A percentile compares a stretch with the other conserved stretches of the same genome.
Evolutionary conservation across 139 green algal species (phyloP).

Genomic region (Coelastrella sp.): DNA sequence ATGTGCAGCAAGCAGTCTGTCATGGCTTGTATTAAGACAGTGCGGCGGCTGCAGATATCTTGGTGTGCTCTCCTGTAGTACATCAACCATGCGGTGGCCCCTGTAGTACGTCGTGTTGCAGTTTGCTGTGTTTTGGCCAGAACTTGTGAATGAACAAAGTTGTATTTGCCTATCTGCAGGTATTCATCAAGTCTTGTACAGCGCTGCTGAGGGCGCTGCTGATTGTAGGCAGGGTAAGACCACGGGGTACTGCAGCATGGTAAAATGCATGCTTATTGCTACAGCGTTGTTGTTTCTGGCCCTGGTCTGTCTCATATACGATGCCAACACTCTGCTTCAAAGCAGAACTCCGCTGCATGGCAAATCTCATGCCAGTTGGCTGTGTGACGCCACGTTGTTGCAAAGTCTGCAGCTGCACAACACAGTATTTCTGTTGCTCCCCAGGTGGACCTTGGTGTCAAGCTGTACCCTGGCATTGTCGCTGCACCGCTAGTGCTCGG

Average conservation of each 20-base stretch:
- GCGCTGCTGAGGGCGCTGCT: conserved; percentile 11
- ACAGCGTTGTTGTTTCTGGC: background rate
- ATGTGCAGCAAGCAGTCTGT: no score
- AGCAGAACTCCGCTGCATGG: no score
- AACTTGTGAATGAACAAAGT: background rate
- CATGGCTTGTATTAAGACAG: no score
- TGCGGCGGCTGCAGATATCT: no score
- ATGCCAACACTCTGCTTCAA: background rate
- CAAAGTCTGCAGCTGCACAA: background rate
- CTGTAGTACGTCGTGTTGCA: background rate
- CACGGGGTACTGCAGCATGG: background rate
- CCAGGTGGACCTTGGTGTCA: conserved; percentile 50
- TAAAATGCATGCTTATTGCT: background rate
- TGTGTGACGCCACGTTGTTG: background rate
- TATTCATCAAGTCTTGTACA: conserved; percentile 19
- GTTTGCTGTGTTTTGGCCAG: background rate
- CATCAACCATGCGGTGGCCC: no score
- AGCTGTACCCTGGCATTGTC: conserved; percentile 57
- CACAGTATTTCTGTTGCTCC: background rate
- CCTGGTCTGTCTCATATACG: background rate
- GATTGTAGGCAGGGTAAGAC: conserved; percentile 34
- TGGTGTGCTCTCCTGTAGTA: no score
- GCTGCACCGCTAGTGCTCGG: conserved; percentile 64
- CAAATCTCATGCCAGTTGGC: background rate
- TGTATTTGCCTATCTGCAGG: conserved; percentile 5